Base-by-base conservation (phyloP, 306 rosid genomes). In the Prunus davidiana region DNA sequence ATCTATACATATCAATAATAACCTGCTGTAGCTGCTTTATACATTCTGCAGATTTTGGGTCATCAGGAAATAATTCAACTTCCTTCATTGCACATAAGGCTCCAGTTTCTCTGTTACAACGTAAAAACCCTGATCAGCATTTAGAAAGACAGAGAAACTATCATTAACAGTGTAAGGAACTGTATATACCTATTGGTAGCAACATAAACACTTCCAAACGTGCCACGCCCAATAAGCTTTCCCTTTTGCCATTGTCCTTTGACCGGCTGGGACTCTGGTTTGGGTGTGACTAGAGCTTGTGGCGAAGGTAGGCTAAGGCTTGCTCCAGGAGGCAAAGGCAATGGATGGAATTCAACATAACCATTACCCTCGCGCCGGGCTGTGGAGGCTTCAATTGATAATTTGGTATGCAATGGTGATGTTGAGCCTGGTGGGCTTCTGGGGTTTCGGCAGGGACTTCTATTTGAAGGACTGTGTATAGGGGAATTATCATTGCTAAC, bases 31-130 rank as follows among this genome's bases (percentile, higher is more conserved):
- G 78, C 80, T 96, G 99, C 85, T 91, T 96, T 72, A 91, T 92
- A 83, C 89, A 80, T 78, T 96, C 99, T 13, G 89, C 93, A 12
- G 98, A 86, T 84, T 96, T 96, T 45, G 98, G 98, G 79, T 96
- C 99, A 77, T 93, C 99, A 18, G 77, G 89, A 80, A 86, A 85
- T 75, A 93, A 79, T 69, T 93, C 99, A 57, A 83, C 99, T 84
- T 96, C 99, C 85, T 96, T 96, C 99, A 96, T 91, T 55, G 99
- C 99, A 87, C 98, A 96, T 84, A 96, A 82, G 72, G 99, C 93
- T 78, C 99, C 99, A 66, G 95, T 96, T 84, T 87, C 88, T 73
- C 98, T 95, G 81, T 27, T 30, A 67, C 49, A 50, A 67, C 41
- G 3, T 3, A 67, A 60, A 76, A n/a, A 19, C 28, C 24, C 6